Base-by-base conservation (phyloP, 148 eudicot genomes). In the Cornus suecica region DNA sequence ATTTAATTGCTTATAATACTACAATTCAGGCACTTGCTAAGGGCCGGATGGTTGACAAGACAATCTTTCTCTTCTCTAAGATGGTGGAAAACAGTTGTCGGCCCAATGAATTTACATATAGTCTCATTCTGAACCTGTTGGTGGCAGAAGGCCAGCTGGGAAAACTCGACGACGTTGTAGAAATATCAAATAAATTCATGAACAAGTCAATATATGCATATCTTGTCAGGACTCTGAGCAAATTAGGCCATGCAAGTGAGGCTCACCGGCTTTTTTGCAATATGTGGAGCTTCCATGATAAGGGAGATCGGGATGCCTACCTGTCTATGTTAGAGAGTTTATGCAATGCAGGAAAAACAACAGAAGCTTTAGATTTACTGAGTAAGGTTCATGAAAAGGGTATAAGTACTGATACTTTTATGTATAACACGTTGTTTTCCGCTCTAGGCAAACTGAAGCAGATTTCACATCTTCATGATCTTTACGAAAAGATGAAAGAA, bases 251-350 rank as follows among this genome's bases (percentile, higher is more conserved):
- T 79, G 86, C 84, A 69, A 83, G 80, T 34, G 88, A 86, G 81
- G 86, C 86, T 28, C 88, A 86, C 67, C 80, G 86, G 34, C 58
- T 86, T 18, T 86, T 83, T 83, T 86, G 88, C 79, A 78, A 80
- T 74, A 86, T 86, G 88, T 86, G 88, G 88, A 77, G 61, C 23
- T 73, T 86, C 66, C 80, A 86, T 68, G 88, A 81, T 70, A 80
- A 83, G 79, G 88, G 88, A n/a, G 88, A 86, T 68, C 75, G 82
- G 77, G 88, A 86, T 80, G 88, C 86, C 37, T 86, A 58, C 65
- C 42, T 86, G 77, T 78, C 88, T 31, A 86, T 86, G 84, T 37
- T 86, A 69, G 88, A 86, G 68, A 83, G 88, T 71, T 76, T 86
- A 61, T 86, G 88, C 76, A 75, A 66, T 61, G 83, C 83, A 1